Evolutionary conservation across 2,329 filamentous ascomycete genomes (phyloP), one percentile per base, ranked within the genome.

Genomic region (Fusarium luffae): DNA sequence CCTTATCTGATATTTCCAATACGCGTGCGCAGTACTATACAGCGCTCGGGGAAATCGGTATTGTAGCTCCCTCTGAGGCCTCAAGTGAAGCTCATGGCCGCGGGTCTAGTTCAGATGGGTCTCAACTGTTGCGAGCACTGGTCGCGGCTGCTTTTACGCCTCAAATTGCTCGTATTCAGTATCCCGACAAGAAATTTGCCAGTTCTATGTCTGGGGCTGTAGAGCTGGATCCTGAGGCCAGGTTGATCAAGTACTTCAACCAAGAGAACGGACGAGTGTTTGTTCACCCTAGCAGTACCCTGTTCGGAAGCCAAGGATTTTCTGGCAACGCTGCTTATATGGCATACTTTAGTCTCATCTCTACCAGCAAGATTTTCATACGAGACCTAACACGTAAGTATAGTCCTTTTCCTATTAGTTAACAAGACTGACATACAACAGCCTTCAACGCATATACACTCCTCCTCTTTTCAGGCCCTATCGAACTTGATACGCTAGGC

Each of bases 131-230:
- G 21, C 88, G 91, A 23, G 91, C 91, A 2, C 82, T 94, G 25
- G 87, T 93, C 27, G 91, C 91, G 6, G 90, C 90, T 5, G 89
- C 92, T 5, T 93, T 93, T 78, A 88, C 89, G 30, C 96, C 96
- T 0, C 95, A 98, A 80, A 89, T 98, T 69, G 94, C 94, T 16
- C 89, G 94, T 55, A 97, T 99, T 77, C 91, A 94, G 70, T 93
- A 98, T 72, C 96, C 96, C 0, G 93, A 97, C 81, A 97, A 97
- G 83, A 98, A 98, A 79, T 99, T 97, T 79, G 92, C 93, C 14
- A 89, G 90, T 37, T 93, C 93, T 4, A 88, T 97, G 68, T 93
- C 93, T 2, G 96, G 96, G 10, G 93, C 96, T 0, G 93, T 98
- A 2, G 95, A 96, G 78, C 85, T 98, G 9, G 96, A 99, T 77